These are phyloP conservation scores for Cutaneotrichosporon sp. DNA, from an alignment of 1,284 basidiomycete genomes.

Conservation along the genomic window DNA sequence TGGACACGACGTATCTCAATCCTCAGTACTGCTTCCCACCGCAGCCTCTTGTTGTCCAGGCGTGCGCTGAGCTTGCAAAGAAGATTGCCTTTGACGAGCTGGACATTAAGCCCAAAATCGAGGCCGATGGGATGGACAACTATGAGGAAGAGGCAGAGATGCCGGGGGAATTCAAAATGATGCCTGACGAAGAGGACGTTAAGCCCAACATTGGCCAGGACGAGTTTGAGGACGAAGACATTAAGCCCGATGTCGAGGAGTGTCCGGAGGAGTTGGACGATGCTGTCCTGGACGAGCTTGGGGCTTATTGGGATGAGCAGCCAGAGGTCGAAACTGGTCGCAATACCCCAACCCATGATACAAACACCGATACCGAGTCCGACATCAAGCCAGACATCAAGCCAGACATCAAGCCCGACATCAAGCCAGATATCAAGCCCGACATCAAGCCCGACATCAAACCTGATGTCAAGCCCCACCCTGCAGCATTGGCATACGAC, in stretches of 20 bases:
- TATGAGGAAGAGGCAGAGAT: conserved; percentile 7
- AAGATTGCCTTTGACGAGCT: conserved; percentile 33
- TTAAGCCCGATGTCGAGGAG: conserved; percentile 2
- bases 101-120: conserved; percentile 27
- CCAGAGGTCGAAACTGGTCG: too few relatives aligned
- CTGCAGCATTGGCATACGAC: conserved; percentile 4
- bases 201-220: too few relatives aligned
- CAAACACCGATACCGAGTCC: not conserved
- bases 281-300: not conserved
- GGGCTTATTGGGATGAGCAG: too few relatives aligned
- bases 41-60: conserved; percentile 83
- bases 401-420: not conserved
- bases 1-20: conserved; percentile 95
- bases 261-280: not conserved
- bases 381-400: not conserved
- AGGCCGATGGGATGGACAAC: too few relatives aligned
- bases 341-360: too few relatives aligned
- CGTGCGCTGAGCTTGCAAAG: conserved; percentile 75
- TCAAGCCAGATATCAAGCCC: not conserved
- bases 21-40: conserved; percentile 93
- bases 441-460: conserved; percentile 3
- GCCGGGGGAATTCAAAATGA: not conserved
- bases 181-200: not conserved
- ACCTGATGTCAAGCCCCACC: conserved; percentile 11
- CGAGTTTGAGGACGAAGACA: not conserved